Conservation (phyloP, 2,329 filamentous ascomycete species). For the Phyllosticta citribraziliensis region DNA sequence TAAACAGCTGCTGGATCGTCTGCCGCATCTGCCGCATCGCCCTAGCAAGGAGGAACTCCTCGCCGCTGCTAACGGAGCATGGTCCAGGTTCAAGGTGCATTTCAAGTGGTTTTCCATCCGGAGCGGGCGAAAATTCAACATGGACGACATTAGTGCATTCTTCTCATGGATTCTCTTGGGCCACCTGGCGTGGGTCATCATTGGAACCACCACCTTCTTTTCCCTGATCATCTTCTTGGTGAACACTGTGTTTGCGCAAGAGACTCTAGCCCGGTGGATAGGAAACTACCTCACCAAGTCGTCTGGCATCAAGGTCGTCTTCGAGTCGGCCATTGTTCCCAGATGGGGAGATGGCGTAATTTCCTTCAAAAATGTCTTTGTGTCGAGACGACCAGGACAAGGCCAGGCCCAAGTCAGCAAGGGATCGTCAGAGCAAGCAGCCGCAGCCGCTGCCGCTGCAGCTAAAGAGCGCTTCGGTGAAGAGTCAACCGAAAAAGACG, state of each 20-base stretch:
- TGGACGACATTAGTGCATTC: conserved; percentile 92
- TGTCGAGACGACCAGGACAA: conserved; percentile 82
- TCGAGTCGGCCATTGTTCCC: conserved; percentile 94
- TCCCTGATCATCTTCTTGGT: conserved; percentile 82
- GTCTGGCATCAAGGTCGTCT: conserved; percentile 85
- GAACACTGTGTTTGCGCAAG: conserved; percentile 95
- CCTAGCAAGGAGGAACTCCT: conserved; percentile 91
- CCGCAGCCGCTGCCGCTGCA: conserved; percentile 72
- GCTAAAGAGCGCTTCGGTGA: conserved; percentile 36
- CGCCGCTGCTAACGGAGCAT: conserved; percentile 84
- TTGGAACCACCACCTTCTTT: conserved; percentile 95
- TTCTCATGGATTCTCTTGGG: conserved; percentile 91
- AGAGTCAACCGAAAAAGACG: conserved; percentile 54
- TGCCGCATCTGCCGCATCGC: conserved; percentile 53
- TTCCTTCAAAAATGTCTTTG: conserved; percentile 91
- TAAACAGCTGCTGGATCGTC: conserved; percentile 46
- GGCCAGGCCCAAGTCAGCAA: conserved; percentile 77
- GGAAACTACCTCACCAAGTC: conserved; percentile 93
- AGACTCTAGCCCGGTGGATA: conserved; percentile 86
- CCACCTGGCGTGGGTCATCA: conserved; percentile 88
- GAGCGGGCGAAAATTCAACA: conserved; percentile 87
- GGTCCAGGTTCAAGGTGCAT: conserved; percentile 77
- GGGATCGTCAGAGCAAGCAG: conserved; percentile 75
- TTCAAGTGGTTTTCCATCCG: conserved; percentile 98
- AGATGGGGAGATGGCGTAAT: conserved; percentile 95